Evolutionary conservation across 139 green algal species (phyloP).

Genomic region (Auxenochlorella pyrenoidosa): DNA sequence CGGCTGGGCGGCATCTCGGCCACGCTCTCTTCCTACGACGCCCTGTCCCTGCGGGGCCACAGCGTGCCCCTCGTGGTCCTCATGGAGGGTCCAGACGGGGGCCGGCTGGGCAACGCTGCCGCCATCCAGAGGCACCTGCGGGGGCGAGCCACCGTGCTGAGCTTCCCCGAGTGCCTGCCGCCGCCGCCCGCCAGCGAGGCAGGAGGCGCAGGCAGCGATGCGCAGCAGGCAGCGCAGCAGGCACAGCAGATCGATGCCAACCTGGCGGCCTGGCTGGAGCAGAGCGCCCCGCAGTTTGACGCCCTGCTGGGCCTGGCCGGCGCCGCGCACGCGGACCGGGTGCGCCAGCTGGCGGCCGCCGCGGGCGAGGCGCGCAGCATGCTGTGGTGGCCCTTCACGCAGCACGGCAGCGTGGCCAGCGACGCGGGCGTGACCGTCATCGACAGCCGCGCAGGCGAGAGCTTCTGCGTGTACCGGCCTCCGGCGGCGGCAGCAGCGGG

Average conservation of each 20-base stretch:
- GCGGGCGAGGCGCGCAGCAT: constrained; percentile 36
- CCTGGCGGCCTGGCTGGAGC: constrained; percentile 73
- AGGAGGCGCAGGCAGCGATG: constrained; percentile 48
- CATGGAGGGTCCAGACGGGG: constrained; percentile 40
- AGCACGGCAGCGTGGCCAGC: constrained; percentile 71
- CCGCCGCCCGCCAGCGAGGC: not conserved
- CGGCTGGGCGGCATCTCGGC: constrained; percentile 93
- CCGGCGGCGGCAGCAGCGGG: not conserved
- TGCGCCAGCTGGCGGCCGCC: constrained; percentile 47
- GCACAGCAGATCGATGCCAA: constrained; percentile 54
- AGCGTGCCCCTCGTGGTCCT: constrained; percentile 77
- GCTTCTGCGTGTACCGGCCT: constrained; percentile 67
- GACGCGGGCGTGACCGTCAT: constrained; percentile 79
- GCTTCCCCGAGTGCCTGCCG: constrained; percentile 26
- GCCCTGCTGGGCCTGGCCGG: constrained; percentile 56
- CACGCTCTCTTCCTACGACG: constrained; percentile 88
- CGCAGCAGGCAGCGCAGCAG: constrained; percentile 70
- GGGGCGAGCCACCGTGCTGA: not conserved
- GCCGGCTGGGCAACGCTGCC: constrained; percentile 46
- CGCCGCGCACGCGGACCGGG: constrained; percentile 53
- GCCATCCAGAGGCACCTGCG: constrained; percentile 37
- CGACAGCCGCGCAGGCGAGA: constrained; percentile 86
- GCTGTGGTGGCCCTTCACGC: constrained; percentile 98
- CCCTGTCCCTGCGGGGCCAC: constrained; percentile 74
- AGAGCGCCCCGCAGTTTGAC: constrained; percentile 55